These are phyloP conservation scores for Rhodocollybia butyracea DNA, from an alignment of 768 basidiomycete genomes.

Conservation along the genomic window DNA sequence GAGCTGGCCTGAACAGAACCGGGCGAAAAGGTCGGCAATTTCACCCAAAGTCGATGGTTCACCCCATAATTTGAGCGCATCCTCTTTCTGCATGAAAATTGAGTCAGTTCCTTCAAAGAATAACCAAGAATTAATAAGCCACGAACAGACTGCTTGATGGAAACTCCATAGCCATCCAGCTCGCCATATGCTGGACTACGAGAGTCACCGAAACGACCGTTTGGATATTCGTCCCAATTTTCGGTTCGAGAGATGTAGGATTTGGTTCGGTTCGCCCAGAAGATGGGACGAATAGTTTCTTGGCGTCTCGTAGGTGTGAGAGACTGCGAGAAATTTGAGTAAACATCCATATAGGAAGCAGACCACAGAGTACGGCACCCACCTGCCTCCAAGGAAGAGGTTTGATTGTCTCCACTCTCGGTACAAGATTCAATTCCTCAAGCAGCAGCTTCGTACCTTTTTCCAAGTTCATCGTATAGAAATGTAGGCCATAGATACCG, in stretches of 20 bases:
- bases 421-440: conserved; percentile 86
- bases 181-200: conserved; percentile 98
- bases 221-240: conserved; percentile 99
- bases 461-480: conserved; percentile 97
- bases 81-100: conserved; percentile 59
- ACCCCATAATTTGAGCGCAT: conserved; percentile 87
- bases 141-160: conserved; percentile 79
- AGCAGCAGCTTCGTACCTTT: conserved; percentile 94
- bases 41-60: conserved; percentile 66
- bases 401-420: conserved; percentile 86
- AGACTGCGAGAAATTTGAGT: conserved; percentile 43
- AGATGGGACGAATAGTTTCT: conserved; percentile 95
- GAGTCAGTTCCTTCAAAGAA: conserved; percentile 8
- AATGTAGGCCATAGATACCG: conserved; percentile 87
- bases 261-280: conserved; percentile 96
- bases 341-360: conserved; percentile 15
- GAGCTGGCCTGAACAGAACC: conserved; percentile 76
- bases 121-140: conserved; percentile 17
- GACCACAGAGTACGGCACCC: conserved; percentile 13
- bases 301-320: conserved; percentile 89
- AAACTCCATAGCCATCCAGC: conserved; percentile 93
- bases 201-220: conserved; percentile 97
- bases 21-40: conserved; percentile 69
- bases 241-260: conserved; percentile 96
- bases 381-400: conserved; percentile 98